phyloP scores from a whole-genome alignment of 2,329 filamentous ascomycete genomes.

The Pestalotiopsis sp. region DNA sequence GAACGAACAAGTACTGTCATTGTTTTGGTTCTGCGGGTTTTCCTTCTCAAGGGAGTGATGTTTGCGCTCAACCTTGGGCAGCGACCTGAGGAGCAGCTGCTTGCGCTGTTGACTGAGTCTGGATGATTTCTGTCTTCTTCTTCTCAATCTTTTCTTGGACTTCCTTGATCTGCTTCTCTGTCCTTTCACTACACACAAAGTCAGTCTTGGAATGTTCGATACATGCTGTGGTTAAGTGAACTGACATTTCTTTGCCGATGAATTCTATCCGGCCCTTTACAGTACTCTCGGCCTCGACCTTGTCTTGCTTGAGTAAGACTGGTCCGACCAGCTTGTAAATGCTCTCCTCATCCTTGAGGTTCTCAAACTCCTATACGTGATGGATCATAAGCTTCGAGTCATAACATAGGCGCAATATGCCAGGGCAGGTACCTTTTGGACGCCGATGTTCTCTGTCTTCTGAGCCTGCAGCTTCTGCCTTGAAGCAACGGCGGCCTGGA shows the following conservation, averaged over 20 bases:
- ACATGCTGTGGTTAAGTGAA: neutral
- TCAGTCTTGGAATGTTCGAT: constrained; percentile 8
- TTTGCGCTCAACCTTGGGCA: constrained; percentile 23
- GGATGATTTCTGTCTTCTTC: constrained; percentile 63
- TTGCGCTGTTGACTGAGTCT: constrained; percentile 54
- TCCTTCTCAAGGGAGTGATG: neutral
- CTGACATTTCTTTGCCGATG: constrained; percentile 91
- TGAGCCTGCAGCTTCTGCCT: constrained; percentile 93
- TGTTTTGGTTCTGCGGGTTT: neutral
- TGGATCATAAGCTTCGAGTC: neutral
- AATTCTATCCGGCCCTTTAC: constrained; percentile 91
- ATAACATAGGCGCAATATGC: neutral
- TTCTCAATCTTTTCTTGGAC: constrained; percentile 59
- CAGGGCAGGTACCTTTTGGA: constrained; percentile 67
- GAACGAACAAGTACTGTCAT: too few species aligned
- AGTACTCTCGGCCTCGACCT: constrained; percentile 83
- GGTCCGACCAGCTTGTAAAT: constrained; percentile 97
- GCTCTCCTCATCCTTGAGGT: constrained; percentile 77
- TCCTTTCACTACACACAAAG: constrained; percentile 24
- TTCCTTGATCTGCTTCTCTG: constrained; percentile 57
- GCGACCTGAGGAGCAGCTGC: constrained; percentile 36
- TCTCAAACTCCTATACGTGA: constrained; percentile 72
- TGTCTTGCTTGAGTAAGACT: constrained; percentile 92
- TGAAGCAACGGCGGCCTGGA: constrained; percentile 75
- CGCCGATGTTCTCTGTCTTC: constrained; percentile 87